Conservation (phyloP, 2,329 filamentous ascomycete genomes). For the Phialophora macrospora region DNA sequence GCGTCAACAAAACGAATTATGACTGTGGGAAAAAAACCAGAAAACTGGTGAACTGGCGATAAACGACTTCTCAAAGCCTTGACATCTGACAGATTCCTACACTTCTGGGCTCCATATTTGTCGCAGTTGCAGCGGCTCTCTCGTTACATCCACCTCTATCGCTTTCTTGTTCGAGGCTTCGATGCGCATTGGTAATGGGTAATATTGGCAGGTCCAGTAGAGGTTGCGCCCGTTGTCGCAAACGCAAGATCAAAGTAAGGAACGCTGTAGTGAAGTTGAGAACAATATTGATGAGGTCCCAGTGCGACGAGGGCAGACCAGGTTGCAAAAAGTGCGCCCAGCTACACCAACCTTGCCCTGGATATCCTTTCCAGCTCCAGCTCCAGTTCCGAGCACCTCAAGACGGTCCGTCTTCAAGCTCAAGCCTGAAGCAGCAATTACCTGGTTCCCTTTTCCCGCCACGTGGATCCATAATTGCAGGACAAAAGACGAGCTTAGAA, state of each 20-base stretch:
- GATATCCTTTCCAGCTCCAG: slow-evolving; percentile 38
- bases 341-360: slow-evolving; percentile 35
- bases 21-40: slow-evolving; percentile 2
- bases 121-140: background rate
- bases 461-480: background rate
- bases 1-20: slow-evolving; percentile 11
- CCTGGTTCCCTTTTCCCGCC: slow-evolving; percentile 11
- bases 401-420: slow-evolving; percentile 3
- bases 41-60: slow-evolving; percentile 3
- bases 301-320: slow-evolving; percentile 38
- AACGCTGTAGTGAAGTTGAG: background rate
- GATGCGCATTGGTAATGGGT: slow-evolving; percentile 28
- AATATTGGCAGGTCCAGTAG: slow-evolving; percentile 39
- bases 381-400: slow-evolving; percentile 29
- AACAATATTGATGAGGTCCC: background rate
- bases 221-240: slow-evolving; percentile 33
- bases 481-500: background rate
- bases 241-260: slow-evolving; percentile 34
- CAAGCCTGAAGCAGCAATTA: background rate
- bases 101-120: background rate
- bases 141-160: slow-evolving; percentile 2
- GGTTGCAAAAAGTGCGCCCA: slow-evolving; percentile 36
- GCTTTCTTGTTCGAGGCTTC: background rate
- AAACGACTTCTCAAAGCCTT: slow-evolving; percentile 3
- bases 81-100: background rate